A percentile compares a stretch with the other conserved stretches of the same genome.
phyloP scores from a whole-genome alignment of 495 filamentous ascomycete genomes.

The Jackrogersella minutella region DNA sequence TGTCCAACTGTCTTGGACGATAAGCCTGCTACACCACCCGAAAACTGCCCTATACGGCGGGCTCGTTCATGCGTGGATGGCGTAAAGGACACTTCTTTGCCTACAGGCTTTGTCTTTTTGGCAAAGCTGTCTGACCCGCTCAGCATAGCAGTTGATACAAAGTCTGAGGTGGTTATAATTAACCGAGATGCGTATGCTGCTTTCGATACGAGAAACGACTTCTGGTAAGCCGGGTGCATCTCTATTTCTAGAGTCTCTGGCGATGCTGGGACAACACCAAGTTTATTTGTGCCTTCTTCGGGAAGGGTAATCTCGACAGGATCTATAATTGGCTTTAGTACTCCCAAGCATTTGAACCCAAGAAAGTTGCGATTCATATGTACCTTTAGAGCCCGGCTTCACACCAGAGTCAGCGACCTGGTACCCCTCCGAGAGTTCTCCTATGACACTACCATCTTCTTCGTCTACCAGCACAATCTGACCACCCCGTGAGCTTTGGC shows the following conservation, averaged over 20 bases:
- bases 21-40: conserved; percentile 75
- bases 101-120: conserved; percentile 74
- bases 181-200: conserved; percentile 90
- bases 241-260: conserved; percentile 83
- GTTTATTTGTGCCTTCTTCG: conserved; percentile 70
- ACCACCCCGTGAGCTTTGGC: conserved; percentile 61
- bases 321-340: conserved; percentile 57
- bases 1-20: conserved; percentile 84
- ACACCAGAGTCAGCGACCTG: conserved; percentile 78
- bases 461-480: conserved; percentile 96
- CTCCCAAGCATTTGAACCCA: not conserved
- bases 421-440: conserved; percentile 85
- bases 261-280: conserved; percentile 77
- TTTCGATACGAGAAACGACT: conserved; percentile 85
- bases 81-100: conserved; percentile 85
- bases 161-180: conserved; percentile 84
- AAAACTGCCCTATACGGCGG: conserved; percentile 83
- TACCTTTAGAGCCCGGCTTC: conserved; percentile 87
- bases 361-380: conserved; percentile 26
- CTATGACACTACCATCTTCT: conserved; percentile 93
- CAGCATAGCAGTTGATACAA: conserved; percentile 77
- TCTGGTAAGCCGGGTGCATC: conserved; percentile 87
- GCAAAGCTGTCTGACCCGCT: conserved; percentile 82
- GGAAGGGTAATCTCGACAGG: conserved; percentile 92
- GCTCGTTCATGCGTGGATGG: conserved; percentile 84